Evolutionary conservation across 192 early-diverging fungal species (phyloP), one percentile per base, ranked within the genome.

Genomic region (Linnemannia exigua): DNA sequence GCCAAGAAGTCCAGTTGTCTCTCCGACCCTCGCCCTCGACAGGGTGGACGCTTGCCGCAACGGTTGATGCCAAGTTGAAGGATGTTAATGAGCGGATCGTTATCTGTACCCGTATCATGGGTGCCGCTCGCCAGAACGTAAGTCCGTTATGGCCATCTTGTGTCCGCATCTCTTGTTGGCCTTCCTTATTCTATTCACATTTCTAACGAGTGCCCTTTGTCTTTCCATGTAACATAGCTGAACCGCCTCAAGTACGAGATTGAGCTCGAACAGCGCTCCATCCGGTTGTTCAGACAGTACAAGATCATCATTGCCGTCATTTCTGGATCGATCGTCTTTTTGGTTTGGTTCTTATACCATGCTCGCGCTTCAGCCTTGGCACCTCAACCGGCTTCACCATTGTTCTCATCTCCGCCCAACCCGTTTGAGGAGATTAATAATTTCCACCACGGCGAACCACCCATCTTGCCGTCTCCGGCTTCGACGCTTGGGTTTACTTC

Each of bases 181-280:
- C 33, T n/a, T 31, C 12, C 17, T 36, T 48, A 52, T 66, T 25
- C 15, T 22, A 35, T 38, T 7, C 41, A 16, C 31, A 28, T 50
- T 31, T 54, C 33, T 52, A 33, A 68, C 9, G 25, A 38, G 0
- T 25, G 0, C 6, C 67, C 16, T 22, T 69, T 69, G 11, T 14
- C 37, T 38, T 35, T 37, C 35, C 19, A 16, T 67, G 19, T 46
- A 11, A 47, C n/a, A 66, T 58, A 83, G 81, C 31, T 83, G 36
- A 67, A 73, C 36, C 75, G 72, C 0, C 66, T 83, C 0, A 44
- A 61, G 15, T 52, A 77, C 51, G 75, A 83, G 66, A 83, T 83
- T 38, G 81, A 77, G 31, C 58, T 83, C 9, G 81, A 83, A 50
- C 75, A 83, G 48, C 75, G 81, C 1, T 83, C 81, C n/a, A 77